Evolutionary conservation across 768 basidiomycete species (phyloP).

Genomic region (Peribolospora kevripleyi): DNA sequence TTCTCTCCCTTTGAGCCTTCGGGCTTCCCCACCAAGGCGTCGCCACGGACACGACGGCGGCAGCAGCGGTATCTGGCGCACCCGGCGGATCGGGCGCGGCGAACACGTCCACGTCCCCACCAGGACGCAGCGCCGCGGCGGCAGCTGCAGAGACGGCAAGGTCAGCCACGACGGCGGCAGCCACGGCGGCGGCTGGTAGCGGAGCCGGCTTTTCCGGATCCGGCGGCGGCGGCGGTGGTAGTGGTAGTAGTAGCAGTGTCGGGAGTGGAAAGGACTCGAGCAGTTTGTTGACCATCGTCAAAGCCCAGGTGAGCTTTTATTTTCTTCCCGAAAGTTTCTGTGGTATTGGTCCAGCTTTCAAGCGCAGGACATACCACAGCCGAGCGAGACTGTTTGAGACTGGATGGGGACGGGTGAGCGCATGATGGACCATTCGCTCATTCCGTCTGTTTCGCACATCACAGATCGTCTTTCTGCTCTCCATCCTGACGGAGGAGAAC

Average conservation of each 20-base stretch:
- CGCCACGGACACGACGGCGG: not conserved
- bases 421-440: no score
- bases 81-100: constrained; percentile 27
- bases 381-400: no score
- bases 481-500: constrained; percentile 88
- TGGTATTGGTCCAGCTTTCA: no score
- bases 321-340: no score
- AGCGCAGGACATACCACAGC: no score
- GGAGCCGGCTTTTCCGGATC: not conserved
- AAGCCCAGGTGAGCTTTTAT: constrained; percentile 9
- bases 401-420: no score
- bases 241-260: not conserved
- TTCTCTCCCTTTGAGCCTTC: not conserved
- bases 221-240: not conserved
- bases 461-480: constrained; percentile 91
- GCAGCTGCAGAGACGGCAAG: not conserved
- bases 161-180: not conserved
- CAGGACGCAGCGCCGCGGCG: constrained; percentile 24
- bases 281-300: constrained; percentile 14
- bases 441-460: constrained; percentile 14
- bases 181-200: not conserved
- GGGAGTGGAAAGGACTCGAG: not conserved
- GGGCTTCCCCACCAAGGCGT: not conserved
- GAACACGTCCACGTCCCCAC: constrained; percentile 72
- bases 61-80: not conserved